Percentiles rank a stretch among this genome's conserved stretches.
These are phyloP conservation scores for Lentinula guzmanii DNA, from an alignment of 768 basidiomycete genomes.

Conservation along the genomic window DNA sequence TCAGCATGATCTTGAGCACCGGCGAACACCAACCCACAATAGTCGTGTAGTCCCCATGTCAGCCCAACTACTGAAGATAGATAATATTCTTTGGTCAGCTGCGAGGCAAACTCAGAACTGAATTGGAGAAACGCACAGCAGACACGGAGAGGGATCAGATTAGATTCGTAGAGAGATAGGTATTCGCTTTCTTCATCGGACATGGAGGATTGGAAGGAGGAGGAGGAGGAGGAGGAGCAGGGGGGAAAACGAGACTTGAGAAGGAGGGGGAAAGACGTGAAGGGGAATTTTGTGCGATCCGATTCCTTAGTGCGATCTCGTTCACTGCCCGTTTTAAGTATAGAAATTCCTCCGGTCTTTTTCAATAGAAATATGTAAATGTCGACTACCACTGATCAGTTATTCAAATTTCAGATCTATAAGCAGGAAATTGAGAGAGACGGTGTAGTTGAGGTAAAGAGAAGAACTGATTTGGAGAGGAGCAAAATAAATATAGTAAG, in stretches of 20 bases:
- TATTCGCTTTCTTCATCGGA: slow-evolving; percentile 1
- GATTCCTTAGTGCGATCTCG: neutral
- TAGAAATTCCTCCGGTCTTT: neutral
- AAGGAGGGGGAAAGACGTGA: too few species aligned
- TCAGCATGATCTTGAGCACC: neutral
- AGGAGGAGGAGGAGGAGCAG: too few species aligned
- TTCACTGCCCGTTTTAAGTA: neutral
- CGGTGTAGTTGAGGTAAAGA: neutral
- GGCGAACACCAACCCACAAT: slow-evolving; percentile 16
- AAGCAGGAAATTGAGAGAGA: neutral
- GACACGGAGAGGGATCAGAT: slow-evolving; percentile 13
- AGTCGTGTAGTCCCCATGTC: slow-evolving; percentile 33
- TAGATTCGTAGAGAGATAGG: slow-evolving; percentile 11
- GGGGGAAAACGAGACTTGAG: too few species aligned
- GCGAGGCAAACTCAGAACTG: neutral
- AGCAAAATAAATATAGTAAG: neutral
- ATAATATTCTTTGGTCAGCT: neutral
- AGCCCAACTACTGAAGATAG: slow-evolving; percentile 22
- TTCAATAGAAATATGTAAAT: neutral
- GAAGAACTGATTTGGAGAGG: neutral
- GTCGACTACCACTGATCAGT: neutral
- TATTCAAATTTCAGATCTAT: neutral
- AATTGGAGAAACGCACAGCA: slow-evolving; percentile 11
- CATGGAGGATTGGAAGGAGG: neutral
- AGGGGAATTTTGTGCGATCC: too few species aligned